Conservation (phyloP, 352 stramenopile genomes). For the Globisporangium acanthophoron region DNA sequence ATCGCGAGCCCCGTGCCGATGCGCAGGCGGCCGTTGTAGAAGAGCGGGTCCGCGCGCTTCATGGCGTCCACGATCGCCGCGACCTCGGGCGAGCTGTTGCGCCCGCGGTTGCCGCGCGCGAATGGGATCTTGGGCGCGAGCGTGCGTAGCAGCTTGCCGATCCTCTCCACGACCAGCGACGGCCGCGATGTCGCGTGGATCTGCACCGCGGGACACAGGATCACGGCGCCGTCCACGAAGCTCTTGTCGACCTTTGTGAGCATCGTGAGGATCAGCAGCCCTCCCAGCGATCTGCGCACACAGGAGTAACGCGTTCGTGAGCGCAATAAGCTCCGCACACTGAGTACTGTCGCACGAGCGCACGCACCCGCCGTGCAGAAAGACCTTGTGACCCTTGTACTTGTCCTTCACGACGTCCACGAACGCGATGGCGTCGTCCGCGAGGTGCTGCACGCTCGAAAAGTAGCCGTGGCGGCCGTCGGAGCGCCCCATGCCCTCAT, state of each 20-base stretch:
- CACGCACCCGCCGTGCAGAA: slow-evolving; percentile 59
- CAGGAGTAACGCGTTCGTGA: background rate
- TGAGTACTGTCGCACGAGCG: too few relatives aligned
- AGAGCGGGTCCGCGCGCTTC: slow-evolving; percentile 57
- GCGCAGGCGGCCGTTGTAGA: slow-evolving; percentile 67
- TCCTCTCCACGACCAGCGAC: slow-evolving; percentile 32
- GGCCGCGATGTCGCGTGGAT: slow-evolving; percentile 55
- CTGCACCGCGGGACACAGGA: slow-evolving; percentile 63
- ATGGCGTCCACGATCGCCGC: slow-evolving; percentile 44
- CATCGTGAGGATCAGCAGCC: slow-evolving; percentile 55
- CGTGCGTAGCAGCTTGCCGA: slow-evolving; percentile 47
- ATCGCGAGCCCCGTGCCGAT: slow-evolving; percentile 71
- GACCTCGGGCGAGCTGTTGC: slow-evolving; percentile 60
- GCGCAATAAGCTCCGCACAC: too few relatives aligned
- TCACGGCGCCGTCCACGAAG: slow-evolving; percentile 64
- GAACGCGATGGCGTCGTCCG: slow-evolving; percentile 64
- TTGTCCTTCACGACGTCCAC: slow-evolving; percentile 48
- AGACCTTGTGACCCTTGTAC: slow-evolving; percentile 63
- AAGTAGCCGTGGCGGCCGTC: slow-evolving; percentile 77
- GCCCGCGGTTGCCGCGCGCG: slow-evolving; percentile 44
- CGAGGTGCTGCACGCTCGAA: slow-evolving; percentile 45
- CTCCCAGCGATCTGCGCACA: slow-evolving; percentile 54
- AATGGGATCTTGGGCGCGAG: slow-evolving; percentile 65
- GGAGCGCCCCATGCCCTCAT: slow-evolving; percentile 73
- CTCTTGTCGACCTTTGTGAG: slow-evolving; percentile 36